Percentiles rank a stretch among this genome's conserved stretches.
Evolutionary conservation across 2,329 filamentous ascomycete species (phyloP).

Genomic region (Verticillium nonalfalfae): DNA sequence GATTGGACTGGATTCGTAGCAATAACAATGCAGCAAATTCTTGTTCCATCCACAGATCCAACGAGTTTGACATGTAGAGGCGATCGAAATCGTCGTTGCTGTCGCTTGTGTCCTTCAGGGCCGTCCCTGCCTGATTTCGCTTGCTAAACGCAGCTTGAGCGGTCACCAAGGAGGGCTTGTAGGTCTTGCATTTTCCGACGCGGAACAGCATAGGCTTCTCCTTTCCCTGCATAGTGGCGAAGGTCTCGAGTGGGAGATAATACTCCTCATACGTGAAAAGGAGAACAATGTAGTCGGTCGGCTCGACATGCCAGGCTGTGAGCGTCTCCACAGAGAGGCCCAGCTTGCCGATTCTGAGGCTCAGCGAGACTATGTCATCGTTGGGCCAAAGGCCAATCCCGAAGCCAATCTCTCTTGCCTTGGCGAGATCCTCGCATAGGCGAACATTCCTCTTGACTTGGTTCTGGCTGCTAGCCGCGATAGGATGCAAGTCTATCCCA

Average conservation of each 20-base stretch:
- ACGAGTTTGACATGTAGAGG: conserved; percentile 65
- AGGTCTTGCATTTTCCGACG: conserved; percentile 62
- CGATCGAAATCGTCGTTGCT: conserved; percentile 33
- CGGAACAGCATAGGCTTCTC: conserved; percentile 44
- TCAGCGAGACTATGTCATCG: conserved; percentile 54
- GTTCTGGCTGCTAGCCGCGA: conserved; percentile 20
- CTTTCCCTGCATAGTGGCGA: conserved; percentile 32
- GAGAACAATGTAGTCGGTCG: conserved; percentile 65
- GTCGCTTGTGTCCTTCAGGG: neutral
- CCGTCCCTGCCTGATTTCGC: neutral
- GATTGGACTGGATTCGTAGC: conserved; percentile 26
- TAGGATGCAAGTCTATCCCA: neutral
- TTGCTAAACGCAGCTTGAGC: conserved; percentile 43
- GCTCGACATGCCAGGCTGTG: conserved; percentile 67
- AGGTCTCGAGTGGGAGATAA: conserved; percentile 54
- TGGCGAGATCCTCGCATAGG: conserved; percentile 48
- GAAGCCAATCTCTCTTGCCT: conserved; percentile 60
- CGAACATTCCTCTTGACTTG: conserved; percentile 16
- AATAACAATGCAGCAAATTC: conserved; percentile 58
- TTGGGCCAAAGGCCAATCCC: conserved; percentile 57
- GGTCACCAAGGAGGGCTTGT: conserved; percentile 60
- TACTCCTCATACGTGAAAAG: conserved; percentile 58
- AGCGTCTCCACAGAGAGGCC: conserved; percentile 68
- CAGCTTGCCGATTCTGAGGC: conserved; percentile 63
- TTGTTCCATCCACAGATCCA: conserved; percentile 62